These are phyloP conservation scores for Globisporangium barbulae DNA, from an alignment of 352 stramenopile genomes.

Conservation along the genomic window DNA sequence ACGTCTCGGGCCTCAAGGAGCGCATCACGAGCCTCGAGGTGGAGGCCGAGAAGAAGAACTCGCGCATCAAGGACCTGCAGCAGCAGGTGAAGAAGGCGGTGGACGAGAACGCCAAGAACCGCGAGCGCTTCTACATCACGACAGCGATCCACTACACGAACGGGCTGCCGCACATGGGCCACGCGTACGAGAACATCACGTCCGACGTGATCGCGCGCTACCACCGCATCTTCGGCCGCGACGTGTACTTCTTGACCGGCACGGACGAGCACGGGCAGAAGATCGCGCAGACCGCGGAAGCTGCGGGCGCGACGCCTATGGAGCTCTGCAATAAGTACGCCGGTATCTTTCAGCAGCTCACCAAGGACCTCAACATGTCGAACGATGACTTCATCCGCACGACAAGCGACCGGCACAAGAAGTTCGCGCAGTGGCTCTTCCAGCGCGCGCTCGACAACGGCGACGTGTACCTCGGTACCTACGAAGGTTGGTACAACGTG, in stretches of 20 bases:
- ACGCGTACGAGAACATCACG: slow-evolving; percentile 98
- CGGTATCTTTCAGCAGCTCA: slow-evolving; percentile 83
- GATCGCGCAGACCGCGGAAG: slow-evolving; percentile 96
- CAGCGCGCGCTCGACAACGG: slow-evolving; percentile 82
- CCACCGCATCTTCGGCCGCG: slow-evolving; percentile 83
- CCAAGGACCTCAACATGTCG: slow-evolving; percentile 83
- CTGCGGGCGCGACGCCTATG: slow-evolving; percentile 88
- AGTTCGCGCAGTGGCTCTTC: slow-evolving; percentile 95
- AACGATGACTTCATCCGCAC: slow-evolving; percentile 95
- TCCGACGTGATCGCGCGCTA: slow-evolving; percentile 97
- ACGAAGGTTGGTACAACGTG: slow-evolving; percentile 99
- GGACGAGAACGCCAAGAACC: slow-evolving; percentile 33
- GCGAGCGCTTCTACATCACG: slow-evolving; percentile 95
- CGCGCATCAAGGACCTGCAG: slow-evolving; percentile 33
- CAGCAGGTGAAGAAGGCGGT: slow-evolving; percentile 45
- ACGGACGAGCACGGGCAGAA: slow-evolving; percentile 99
- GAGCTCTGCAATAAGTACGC: slow-evolving; percentile 96
- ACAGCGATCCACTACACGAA: slow-evolving; percentile 99
- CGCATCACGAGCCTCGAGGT: slow-evolving; percentile 47
- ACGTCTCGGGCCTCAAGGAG: slow-evolving; percentile 25
- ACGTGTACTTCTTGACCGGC: slow-evolving; percentile 85
- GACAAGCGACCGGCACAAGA: slow-evolving; percentile 94
- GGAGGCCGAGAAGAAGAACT: slow-evolving; percentile 25
- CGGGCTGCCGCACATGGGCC: slow-evolving; percentile 95
- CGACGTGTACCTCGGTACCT: slow-evolving; percentile 98